Percentiles rank a stretch among this genome's conserved stretches.
These are phyloP conservation scores for Diplodia seriata DNA, from an alignment of 2,329 filamentous ascomycete genomes.

Conservation along the genomic window DNA sequence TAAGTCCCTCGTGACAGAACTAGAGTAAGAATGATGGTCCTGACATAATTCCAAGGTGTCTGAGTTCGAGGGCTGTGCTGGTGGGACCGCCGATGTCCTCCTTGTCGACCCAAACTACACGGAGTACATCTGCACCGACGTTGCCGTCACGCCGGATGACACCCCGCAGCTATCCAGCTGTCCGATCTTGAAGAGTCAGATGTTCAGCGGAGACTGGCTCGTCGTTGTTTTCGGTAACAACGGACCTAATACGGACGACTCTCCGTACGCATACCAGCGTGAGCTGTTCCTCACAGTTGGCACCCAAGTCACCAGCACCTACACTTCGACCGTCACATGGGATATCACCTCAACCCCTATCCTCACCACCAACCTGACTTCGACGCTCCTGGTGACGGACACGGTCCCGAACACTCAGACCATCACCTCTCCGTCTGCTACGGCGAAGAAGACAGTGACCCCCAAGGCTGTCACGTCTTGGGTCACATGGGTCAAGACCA, in stretches of 20 bases:
- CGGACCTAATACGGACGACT: constrained; percentile 43
- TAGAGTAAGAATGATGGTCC: neutral
- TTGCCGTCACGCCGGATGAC: constrained; percentile 50
- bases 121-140: constrained; percentile 52
- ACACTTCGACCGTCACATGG: constrained; percentile 45
- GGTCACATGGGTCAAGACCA: constrained; percentile 40
- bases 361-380: constrained; percentile 38
- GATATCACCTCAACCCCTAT: constrained; percentile 43
- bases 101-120: constrained; percentile 51
- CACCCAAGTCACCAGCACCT: constrained; percentile 42
- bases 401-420: constrained; percentile 43
- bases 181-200: constrained; percentile 52
- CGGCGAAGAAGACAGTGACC: constrained; percentile 45
- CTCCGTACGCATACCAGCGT: constrained; percentile 55
- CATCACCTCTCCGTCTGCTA: constrained; percentile 43
- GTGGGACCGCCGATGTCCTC: constrained; percentile 51
- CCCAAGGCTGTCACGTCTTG: constrained; percentile 42
- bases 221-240: constrained; percentile 56
- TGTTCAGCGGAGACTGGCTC: constrained; percentile 54
- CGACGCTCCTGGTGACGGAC: constrained; percentile 39
- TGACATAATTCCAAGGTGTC: constrained; percentile 41
- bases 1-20: neutral
- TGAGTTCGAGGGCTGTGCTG: constrained; percentile 53
- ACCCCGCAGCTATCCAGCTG: constrained; percentile 51
- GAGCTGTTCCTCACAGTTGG: constrained; percentile 46